These are phyloP conservation scores for Bocquillonia castaneifolia DNA, from an alignment of 441 rosid genomes.

Conservation along the genomic window DNA sequence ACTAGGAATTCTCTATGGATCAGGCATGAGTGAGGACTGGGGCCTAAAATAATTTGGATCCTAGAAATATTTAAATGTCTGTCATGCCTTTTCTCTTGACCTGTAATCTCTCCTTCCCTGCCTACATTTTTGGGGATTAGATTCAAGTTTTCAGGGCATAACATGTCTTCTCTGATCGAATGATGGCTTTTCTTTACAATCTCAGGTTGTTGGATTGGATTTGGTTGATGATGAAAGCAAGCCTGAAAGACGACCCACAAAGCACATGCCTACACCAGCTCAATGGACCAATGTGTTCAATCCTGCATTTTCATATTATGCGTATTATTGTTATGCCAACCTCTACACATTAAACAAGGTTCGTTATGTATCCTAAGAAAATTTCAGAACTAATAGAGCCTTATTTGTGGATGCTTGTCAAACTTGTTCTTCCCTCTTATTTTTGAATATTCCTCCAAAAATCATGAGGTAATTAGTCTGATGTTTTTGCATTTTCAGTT, in stretches of 20 bases:
- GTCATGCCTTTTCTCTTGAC: background rate
- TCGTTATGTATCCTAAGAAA: background rate
- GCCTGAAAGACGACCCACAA: slow-evolving; percentile 98
- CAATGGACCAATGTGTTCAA: slow-evolving; percentile 97
- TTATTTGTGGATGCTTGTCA: background rate
- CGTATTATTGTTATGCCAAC: slow-evolving; percentile 93
- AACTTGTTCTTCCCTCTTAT: background rate
- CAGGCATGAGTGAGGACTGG: background rate
- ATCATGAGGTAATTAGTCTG: background rate
- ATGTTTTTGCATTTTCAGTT: background rate
- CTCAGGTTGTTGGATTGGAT: slow-evolving; percentile 96
- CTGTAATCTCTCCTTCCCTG: background rate
- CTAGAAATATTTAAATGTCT: background rate
- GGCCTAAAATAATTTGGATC: background rate
- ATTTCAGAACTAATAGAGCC: background rate
- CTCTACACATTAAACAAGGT: slow-evolving; percentile 91
- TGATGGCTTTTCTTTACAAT: slow-evolving; percentile 22
- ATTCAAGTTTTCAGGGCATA: background rate
- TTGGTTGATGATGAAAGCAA: slow-evolving; percentile 98
- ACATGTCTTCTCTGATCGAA: background rate
- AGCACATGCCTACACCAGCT: slow-evolving; percentile 98
- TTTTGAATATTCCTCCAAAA: background rate
- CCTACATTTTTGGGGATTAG: background rate
- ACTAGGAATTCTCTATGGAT: background rate
- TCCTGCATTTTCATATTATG: slow-evolving; percentile 94